phyloP scores from a whole-genome alignment of 129 eudicot genomes.

The Flaveria robusta region DNA sequence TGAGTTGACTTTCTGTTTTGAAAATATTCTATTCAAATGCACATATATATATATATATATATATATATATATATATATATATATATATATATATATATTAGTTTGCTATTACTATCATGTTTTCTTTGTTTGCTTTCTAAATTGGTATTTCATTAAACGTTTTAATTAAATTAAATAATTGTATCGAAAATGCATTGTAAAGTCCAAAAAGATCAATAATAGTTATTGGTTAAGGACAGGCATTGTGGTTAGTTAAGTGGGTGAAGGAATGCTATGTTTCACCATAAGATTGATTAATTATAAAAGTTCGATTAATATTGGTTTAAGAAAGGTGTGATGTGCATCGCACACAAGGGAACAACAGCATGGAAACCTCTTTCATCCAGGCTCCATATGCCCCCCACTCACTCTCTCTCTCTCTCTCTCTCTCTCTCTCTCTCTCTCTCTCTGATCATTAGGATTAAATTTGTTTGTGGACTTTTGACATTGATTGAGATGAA shows the following conservation, averaged over 20 bases:
- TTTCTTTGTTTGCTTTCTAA: neutral
- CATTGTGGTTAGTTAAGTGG: neutral
- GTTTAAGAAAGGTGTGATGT: conserved; percentile 17
- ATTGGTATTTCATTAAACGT: neutral
- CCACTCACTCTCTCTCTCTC: conserved; percentile 24
- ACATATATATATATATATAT: too few species aligned
- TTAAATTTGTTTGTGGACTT: conserved; percentile 29
- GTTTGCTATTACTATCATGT: neutral
- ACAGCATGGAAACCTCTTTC: conserved; percentile 16
- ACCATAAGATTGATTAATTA: neutral
- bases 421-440: conserved; percentile 19
- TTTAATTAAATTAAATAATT: neutral
- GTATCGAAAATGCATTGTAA: neutral
- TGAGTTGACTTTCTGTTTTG: too few species aligned
- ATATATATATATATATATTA: too few species aligned
- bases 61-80: too few species aligned
- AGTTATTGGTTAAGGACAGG: neutral
- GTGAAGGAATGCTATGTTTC: conserved; percentile 32
- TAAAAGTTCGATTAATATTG: neutral
- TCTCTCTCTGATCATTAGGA: conserved; percentile 22
- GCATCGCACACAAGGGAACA: conserved; percentile 27
- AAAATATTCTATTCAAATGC: too few species aligned
- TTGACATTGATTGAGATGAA: conserved; percentile 42
- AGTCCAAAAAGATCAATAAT: neutral
- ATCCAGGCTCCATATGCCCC: conserved; percentile 29